Base-by-base conservation (phyloP, 2,329 filamentous ascomycete genomes). In the Pyrenophora seminiperda region DNA sequence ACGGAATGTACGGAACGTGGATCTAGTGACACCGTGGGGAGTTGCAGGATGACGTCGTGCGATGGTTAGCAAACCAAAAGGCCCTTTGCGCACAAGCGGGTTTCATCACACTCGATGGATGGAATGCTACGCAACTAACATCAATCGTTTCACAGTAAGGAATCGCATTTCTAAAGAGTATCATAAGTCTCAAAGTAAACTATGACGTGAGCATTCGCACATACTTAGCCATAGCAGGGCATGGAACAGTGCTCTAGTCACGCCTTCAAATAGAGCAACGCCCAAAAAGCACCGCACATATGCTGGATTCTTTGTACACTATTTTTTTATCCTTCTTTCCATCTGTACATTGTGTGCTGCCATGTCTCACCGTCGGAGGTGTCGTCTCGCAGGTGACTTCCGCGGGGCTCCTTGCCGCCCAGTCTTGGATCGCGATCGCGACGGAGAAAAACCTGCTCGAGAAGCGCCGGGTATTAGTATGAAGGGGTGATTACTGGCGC, bases 381-480 rank as follows among this genome's bases (percentile, higher is more conserved):
- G 42, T 11, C n/a, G 19, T 5, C 11, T 40, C n/a, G n/a, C 22
- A 34, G 22, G 29, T 30, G 19, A 32, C 31, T 22, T 36, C 19
- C 14, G 37, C 31, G 42, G 34, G 22, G 18, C 30, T 10, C 30
- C n/a, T 27, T 11, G 42, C 37, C 17, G 42, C 27, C 14, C 42
- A 40, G 2, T 10, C 15, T 41, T 22, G 30, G 31, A 50, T 50
- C 37, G 37, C 37, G 47, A 50, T 50, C 47, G 31, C 34, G 29
- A 40, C 22, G 41, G 24, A 20, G 17, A 24, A 41, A 37, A 37
- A 36, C 36, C 31, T 32, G 46, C 33, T 39, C 46, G 44, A 22
- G 41, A 19, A 18, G 33, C 43, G 33, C 46, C 30, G 33, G 19
- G n/a, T 43, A 31, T 24, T 7, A 38, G 15, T 50, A 34, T 32